Conservation (phyloP, 345 rosid genomes). For the Moricandia arvensis region DNA sequence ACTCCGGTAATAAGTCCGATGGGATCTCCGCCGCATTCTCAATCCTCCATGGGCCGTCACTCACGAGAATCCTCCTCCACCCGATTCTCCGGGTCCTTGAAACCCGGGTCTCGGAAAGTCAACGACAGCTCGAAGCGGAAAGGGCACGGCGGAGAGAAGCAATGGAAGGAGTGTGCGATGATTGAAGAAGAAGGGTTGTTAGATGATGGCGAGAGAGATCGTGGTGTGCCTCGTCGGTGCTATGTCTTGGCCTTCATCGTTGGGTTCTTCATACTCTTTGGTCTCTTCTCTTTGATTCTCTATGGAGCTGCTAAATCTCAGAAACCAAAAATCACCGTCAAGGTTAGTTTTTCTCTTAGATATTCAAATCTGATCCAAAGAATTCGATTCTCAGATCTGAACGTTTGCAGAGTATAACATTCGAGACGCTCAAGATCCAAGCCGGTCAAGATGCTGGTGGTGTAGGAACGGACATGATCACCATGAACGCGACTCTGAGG, state of each 20-base stretch:
- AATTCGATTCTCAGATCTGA: slow-evolving; percentile 4
- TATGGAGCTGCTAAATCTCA: slow-evolving; percentile 87
- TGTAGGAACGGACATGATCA: slow-evolving; percentile 89
- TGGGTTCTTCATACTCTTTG: slow-evolving; percentile 82
- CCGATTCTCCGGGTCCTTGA: slow-evolving; percentile 82
- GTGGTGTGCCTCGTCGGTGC: slow-evolving; percentile 80
- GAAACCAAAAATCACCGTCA: slow-evolving; percentile 82
- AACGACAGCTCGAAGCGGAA: slow-evolving; percentile 52
- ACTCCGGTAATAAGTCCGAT: slow-evolving; percentile 85
- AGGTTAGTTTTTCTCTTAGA: slow-evolving; percentile 43
- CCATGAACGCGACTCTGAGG: slow-evolving; percentile 70
- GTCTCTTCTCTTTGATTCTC: slow-evolving; percentile 76
- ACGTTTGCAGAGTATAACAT: slow-evolving; percentile 61
- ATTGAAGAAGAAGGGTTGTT: slow-evolving; percentile 97
- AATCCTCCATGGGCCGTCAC: slow-evolving; percentile 88
- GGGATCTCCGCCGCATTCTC: slow-evolving; percentile 94
- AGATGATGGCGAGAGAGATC: slow-evolving; percentile 65
- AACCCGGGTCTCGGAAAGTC: slow-evolving; percentile 91
- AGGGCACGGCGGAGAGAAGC: slow-evolving; percentile 58
- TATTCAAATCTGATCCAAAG: not conserved
- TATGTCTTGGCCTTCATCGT: slow-evolving; percentile 71
- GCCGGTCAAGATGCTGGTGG: slow-evolving; percentile 92
- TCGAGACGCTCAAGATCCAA: slow-evolving; percentile 76
- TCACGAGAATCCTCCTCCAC: slow-evolving; percentile 90
- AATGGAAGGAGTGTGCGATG: slow-evolving; percentile 69